Evolutionary conservation across 257 asterid species (phyloP).

Genomic region (Solanum peruvianum): DNA sequence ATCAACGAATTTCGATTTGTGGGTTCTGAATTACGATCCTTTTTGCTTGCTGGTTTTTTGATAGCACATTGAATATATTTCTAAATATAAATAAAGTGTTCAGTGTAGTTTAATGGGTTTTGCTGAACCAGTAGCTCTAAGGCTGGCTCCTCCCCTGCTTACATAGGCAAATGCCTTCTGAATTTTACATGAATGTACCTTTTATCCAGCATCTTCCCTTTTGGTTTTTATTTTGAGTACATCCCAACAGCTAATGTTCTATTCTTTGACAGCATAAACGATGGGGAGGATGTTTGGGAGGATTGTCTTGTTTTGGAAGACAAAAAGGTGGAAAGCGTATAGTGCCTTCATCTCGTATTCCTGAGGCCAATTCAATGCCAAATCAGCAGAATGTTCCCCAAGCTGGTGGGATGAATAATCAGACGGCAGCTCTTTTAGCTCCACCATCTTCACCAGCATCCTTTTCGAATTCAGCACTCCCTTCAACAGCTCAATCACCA

Average conservation of each 20-base stretch:
- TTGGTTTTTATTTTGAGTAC: not conserved
- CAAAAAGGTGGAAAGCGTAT: slow-evolving; percentile 78
- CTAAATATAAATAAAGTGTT: not conserved
- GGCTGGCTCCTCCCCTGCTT: not conserved
- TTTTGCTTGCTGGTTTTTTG: not conserved
- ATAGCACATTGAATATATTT: not conserved
- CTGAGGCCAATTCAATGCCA: slow-evolving; percentile 37
- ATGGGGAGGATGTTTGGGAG: slow-evolving; percentile 78
- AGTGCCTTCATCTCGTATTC: slow-evolving; percentile 65
- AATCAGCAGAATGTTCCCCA: slow-evolving; percentile 57
- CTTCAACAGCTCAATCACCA: slow-evolving; percentile 77
- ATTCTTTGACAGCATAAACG: slow-evolving; percentile 52
- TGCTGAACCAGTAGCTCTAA: not conserved
- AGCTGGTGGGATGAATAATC: slow-evolving; percentile 57
- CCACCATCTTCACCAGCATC: slow-evolving; percentile 91
- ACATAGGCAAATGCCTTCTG: not conserved
- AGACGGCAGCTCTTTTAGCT: slow-evolving; percentile 49
- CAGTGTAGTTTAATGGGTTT: not conserved
- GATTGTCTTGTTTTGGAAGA: slow-evolving; percentile 67
- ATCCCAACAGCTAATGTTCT: slow-evolving; percentile 7
- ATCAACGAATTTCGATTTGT: not conserved
- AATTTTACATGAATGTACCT: not conserved
- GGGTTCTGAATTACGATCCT: not conserved
- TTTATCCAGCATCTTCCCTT: not conserved
- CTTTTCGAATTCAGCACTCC: slow-evolving; percentile 63